Percentiles rank a stretch among this genome's conserved stretches.
These are phyloP conservation scores for Alternaria sp. DNA, from an alignment of 2,329 filamentous ascomycete genomes.

Conservation along the genomic window DNA sequence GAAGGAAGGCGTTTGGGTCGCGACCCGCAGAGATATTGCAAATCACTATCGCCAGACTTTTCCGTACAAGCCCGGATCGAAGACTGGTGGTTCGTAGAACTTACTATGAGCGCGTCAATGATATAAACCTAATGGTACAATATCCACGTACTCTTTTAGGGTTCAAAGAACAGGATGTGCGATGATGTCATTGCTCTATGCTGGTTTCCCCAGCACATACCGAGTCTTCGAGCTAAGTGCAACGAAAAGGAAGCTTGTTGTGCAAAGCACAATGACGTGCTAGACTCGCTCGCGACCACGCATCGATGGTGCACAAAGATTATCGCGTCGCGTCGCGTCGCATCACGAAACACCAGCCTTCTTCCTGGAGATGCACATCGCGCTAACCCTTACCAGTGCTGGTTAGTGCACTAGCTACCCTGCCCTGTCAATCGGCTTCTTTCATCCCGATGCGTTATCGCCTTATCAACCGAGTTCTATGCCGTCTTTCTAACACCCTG, in stretches of 20 bases:
- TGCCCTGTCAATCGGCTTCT: constrained; percentile 6
- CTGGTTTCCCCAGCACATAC: neutral
- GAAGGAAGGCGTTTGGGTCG: constrained; percentile 65
- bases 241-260: neutral
- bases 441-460: constrained; percentile 10
- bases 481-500: neutral
- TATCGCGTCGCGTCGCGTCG: neutral
- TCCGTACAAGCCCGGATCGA: constrained; percentile 51
- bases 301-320: neutral
- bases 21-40: constrained; percentile 62
- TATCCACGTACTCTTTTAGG: neutral
- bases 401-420: neutral
- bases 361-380: neutral
- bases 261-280: neutral
- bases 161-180: neutral
- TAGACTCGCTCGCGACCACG: neutral
- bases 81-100: constrained; percentile 15
- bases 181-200: neutral
- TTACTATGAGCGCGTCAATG: too few relatives aligned
- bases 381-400: neutral
- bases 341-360: neutral
- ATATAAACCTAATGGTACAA: neutral
- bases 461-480: constrained; percentile 1
- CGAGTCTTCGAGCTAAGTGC: neutral
- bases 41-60: constrained; percentile 59